Conservation (phyloP, 2,329 filamentous ascomycete genomes). For the Cercospora sp. region DNA sequence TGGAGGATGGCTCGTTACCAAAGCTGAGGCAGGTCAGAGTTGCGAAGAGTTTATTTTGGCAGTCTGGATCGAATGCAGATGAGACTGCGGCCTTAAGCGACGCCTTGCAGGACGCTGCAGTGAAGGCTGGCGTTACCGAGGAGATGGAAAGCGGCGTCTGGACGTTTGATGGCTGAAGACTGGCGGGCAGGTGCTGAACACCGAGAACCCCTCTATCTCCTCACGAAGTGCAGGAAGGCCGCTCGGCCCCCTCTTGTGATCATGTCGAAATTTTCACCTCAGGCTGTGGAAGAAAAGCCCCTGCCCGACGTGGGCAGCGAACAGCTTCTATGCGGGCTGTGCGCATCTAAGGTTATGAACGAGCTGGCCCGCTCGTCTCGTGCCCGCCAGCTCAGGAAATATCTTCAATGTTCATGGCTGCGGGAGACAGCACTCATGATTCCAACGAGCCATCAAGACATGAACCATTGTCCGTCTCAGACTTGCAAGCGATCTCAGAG, state of each 20-base stretch:
- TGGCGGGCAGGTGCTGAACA: not conserved
- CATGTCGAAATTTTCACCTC: not conserved
- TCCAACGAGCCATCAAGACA: not conserved
- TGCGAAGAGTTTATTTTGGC: conserved; percentile 45
- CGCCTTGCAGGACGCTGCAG: conserved; percentile 39
- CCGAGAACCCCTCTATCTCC: not conserved
- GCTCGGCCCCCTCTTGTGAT: not conserved
- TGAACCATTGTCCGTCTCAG: not conserved
- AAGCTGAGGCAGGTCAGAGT: conserved; percentile 43
- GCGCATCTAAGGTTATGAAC: not conserved
- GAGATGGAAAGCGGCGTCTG: conserved; percentile 30
- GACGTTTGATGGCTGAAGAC: conserved; percentile 29
- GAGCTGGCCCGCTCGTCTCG: not conserved
- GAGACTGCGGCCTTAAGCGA: conserved; percentile 45
- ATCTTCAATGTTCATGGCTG: not conserved
- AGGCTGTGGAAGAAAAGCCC: not conserved
- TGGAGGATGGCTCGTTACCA: conserved; percentile 46
- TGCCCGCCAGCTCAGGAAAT: not conserved
- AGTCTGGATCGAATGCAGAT: conserved; percentile 35
- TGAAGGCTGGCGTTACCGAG: conserved; percentile 7
- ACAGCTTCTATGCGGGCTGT: not conserved
- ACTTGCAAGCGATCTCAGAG: not conserved
- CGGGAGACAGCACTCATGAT: not conserved
- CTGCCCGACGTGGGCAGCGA: not conserved
- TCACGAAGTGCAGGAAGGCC: not conserved